These are phyloP conservation scores for Sporothrix dimorphospora DNA, from an alignment of 2,329 filamentous ascomycete genomes.

Conservation along the genomic window DNA sequence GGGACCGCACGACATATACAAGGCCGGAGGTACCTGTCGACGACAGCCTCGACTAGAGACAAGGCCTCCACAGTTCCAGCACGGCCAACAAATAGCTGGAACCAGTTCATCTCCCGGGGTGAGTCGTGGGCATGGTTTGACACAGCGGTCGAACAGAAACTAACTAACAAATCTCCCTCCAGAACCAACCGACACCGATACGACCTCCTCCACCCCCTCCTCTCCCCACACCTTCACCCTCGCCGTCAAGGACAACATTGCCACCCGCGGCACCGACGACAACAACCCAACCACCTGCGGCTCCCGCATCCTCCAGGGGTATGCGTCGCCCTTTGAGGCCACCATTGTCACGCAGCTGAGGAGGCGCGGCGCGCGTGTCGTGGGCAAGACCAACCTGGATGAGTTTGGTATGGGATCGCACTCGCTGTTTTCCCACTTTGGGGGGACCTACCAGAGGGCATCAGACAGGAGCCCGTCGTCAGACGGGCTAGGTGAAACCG, in stretches of 20 bases:
- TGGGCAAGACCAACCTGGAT: slow-evolving; percentile 88
- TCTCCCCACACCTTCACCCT: slow-evolving; percentile 45
- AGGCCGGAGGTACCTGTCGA: neutral
- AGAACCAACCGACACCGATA: neutral
- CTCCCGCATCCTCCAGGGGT: slow-evolving; percentile 69
- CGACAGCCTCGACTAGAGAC: neutral
- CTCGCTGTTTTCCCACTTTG: slow-evolving; percentile 39
- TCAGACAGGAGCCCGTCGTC: no score
- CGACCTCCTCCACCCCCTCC: neutral
- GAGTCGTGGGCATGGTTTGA: neutral
- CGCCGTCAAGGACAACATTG: slow-evolving; percentile 77
- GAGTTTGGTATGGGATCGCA: slow-evolving; percentile 53
- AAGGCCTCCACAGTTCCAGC: neutral
- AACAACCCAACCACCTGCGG: slow-evolving; percentile 75
- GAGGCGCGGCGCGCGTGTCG: slow-evolving; percentile 61
- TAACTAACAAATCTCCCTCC: neutral
- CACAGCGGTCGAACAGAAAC: neutral
- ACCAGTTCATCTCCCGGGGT: slow-evolving; percentile 33
- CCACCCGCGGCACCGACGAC: slow-evolving; percentile 54
- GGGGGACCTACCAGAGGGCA: slow-evolving; percentile 37
- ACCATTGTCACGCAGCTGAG: slow-evolving; percentile 73
- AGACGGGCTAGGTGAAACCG: no score
- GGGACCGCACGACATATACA: no score
- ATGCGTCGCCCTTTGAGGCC: slow-evolving; percentile 76
- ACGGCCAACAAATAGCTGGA: slow-evolving; percentile 29